Evolutionary conservation across 169 alveolate species (phyloP), one percentile per base, ranked within the genome.

Genomic region (Babesia ovata): DNA sequence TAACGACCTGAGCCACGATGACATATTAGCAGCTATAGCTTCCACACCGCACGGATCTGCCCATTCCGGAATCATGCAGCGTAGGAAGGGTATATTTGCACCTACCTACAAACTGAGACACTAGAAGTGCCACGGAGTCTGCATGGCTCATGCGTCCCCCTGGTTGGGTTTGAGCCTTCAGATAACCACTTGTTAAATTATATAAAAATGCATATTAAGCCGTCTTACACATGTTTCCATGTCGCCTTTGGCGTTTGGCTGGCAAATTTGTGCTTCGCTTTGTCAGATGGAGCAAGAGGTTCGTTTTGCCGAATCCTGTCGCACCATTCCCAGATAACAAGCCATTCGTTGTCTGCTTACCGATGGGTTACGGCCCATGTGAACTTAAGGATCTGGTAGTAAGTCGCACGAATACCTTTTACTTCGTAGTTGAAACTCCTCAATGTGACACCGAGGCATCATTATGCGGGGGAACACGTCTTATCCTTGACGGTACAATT

Each of bases 1-100:
- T 19, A 69, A 66, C 19, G 70, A 79, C 14, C 33, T 79, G 58
- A 48, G 62, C 24, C 70, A 79, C 50, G 87, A 79, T 19, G 84
- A 67, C 52, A 79, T 79, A 33, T 16, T 79, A 21, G 39, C 66
- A 0, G 78, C 76, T 46, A 79, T 79, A 70, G 36, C 76, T 19
- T 39, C 56, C 29, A 36, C 39, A 10, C 19, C 46, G 11, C 54
- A 24, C 65, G 44, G 57, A 12, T 6, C 28, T 33, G 56, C 26
- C 28, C 33, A 17, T 9, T 3, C 67, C 33, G 53, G 22, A 0
- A 9, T 2, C 26, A 36, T 8, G 44, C 22, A 58, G 42, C 65
- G 76, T 63, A 44, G 60, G 39, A 63, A 67, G 44, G 76, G 63
- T 17, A 39, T 29, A 10, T 16, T 28, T 29, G 76, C 17, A 53